Conservation (phyloP, 106 monocot genomes). For the Platanthera zijinensis region DNA sequence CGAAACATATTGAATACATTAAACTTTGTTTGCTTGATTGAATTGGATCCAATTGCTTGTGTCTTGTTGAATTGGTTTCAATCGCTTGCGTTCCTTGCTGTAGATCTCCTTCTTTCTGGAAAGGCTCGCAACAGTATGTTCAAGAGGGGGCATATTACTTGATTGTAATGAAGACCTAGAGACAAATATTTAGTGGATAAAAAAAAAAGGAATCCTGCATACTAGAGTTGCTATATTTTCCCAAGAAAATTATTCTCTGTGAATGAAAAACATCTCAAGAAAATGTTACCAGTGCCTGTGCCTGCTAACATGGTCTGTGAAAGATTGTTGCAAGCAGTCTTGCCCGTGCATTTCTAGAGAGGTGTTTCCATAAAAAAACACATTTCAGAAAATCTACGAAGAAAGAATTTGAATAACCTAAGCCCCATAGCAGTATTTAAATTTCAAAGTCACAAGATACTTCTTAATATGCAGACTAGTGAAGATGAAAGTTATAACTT, state of each 20-base stretch:
- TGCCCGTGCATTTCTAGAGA: too few relatives aligned
- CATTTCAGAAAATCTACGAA: not conserved
- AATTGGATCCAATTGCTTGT: too few relatives aligned
- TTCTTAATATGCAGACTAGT: not conserved
- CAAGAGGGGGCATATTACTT: not conserved
- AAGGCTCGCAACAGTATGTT: not conserved
- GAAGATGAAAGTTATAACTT: not conserved
- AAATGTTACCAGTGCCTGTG: too few relatives aligned
- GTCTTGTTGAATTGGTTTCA: too few relatives aligned
- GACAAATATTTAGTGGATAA: not conserved
- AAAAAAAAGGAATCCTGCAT: not conserved
- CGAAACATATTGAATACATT: too few relatives aligned
- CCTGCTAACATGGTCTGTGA: too few relatives aligned
- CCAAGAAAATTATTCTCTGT: not conserved
- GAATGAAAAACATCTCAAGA: not conserved
- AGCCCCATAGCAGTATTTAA: constrained; percentile 6
- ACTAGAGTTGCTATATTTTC: not conserved
- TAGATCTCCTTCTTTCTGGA: too few relatives aligned
- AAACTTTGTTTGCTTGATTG: too few relatives aligned
- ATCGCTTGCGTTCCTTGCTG: too few relatives aligned
- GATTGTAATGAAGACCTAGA: not conserved
- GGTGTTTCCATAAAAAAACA: not conserved
- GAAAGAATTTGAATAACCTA: not conserved
- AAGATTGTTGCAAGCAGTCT: too few relatives aligned
- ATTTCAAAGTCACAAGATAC: not conserved